phyloP scores from a whole-genome alignment of 495 filamentous ascomycete genomes.

The Podospora australis region DNA sequence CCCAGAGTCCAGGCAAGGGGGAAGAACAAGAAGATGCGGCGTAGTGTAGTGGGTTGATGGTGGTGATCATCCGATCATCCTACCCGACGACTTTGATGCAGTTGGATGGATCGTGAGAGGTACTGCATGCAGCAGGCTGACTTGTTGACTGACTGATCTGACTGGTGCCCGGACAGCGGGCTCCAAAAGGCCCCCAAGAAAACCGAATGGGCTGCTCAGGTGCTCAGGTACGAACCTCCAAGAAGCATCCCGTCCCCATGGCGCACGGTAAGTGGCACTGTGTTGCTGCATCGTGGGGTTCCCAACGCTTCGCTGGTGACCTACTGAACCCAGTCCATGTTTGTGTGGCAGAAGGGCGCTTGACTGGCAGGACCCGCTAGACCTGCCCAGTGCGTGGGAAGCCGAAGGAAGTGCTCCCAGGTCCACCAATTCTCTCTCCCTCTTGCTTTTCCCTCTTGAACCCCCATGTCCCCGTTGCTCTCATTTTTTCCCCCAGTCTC shows the following conservation, averaged over 20 bases:
- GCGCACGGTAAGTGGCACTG: slow-evolving; percentile 10
- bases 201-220: no score
- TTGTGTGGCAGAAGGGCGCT: slow-evolving; percentile 3
- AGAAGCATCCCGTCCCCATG: neutral
- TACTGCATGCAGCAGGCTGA: no score
- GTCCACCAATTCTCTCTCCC: slow-evolving; percentile 16
- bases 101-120: no score
- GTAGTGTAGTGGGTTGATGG: no score
- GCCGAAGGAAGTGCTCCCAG: slow-evolving; percentile 12
- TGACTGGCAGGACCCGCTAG: slow-evolving; percentile 5
- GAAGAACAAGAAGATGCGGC: no score
- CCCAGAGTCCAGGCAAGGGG: no score
- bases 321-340: neutral
- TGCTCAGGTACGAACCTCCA: no score
- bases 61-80: no score
- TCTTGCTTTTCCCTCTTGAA: slow-evolving; percentile 29
- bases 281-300: neutral
- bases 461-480: slow-evolving; percentile 28
- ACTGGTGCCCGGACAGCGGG: no score
- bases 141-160: no score
- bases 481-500: slow-evolving; percentile 24
- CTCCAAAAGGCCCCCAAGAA: no score
- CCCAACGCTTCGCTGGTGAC: slow-evolving; percentile 5
- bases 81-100: no score
- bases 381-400: slow-evolving; percentile 16